phyloP scores from a whole-genome alignment of 2,329 filamentous ascomycete species.

The Pseudocercospora vitis region DNA sequence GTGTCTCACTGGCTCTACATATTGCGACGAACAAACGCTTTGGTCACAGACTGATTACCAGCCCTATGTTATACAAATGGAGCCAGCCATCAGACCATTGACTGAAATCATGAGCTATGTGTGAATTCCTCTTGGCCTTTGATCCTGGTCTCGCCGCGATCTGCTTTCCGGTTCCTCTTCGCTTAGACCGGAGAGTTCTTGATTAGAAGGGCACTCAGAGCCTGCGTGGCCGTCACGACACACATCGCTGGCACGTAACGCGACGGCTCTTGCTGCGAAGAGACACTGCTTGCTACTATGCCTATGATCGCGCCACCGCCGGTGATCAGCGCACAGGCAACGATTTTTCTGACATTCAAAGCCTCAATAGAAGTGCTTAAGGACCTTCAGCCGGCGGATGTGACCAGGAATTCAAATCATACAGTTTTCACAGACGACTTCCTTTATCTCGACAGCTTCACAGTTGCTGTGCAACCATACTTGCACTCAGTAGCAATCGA shows the following conservation, averaged over 20 bases:
- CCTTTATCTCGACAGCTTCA: too few species aligned
- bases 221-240: conserved; percentile 26
- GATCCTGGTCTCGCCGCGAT: conserved; percentile 44
- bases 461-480: too few species aligned
- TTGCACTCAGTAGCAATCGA: too few species aligned
- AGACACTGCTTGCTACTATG: conserved; percentile 72
- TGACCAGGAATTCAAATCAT: too few species aligned
- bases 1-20: conserved; percentile 44
- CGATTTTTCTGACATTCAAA: too few species aligned
- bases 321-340: conserved; percentile 71
- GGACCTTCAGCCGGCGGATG: too few species aligned
- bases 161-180: conserved; percentile 41
- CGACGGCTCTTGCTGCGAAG: conserved; percentile 52
- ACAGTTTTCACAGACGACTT: too few species aligned
- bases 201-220: conserved; percentile 21
- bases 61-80: neutral
- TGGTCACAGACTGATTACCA: conserved; percentile 24
- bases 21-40: conserved; percentile 38
- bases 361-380: too few species aligned
- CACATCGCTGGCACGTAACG: conserved; percentile 23
- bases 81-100: neutral
- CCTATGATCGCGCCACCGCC: conserved; percentile 74
- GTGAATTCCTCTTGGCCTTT: conserved; percentile 35
- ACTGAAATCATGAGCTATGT: conserved; percentile 23
- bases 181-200: conserved; percentile 27